These are phyloP conservation scores for Chrysanthemum seticuspe DNA, from an alignment of 129 eudicot species.

Conservation along the genomic window DNA sequence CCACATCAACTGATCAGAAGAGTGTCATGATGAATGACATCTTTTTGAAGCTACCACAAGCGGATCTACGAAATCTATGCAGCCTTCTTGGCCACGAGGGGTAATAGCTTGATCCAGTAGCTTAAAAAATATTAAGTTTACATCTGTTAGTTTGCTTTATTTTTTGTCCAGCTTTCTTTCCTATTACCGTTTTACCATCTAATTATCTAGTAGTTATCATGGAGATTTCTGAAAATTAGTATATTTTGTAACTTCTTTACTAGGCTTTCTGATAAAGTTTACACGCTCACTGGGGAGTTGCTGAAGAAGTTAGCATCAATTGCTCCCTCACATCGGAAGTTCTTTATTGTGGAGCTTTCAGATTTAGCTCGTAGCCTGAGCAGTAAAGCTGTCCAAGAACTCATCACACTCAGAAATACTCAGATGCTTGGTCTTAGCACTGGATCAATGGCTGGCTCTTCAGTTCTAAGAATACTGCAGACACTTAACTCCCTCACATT, in stretches of 20 bases:
- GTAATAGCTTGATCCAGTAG: not conserved
- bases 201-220: not conserved
- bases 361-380: not conserved
- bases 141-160: too few relatives aligned
- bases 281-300: not conserved
- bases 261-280: constrained; percentile 10
- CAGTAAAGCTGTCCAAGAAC: not conserved
- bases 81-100: constrained; percentile 5
- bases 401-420: not conserved
- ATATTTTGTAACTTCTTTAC: not conserved
- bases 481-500: not conserved
- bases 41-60: not conserved
- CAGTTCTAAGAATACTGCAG: constrained; percentile 2
- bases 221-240: not conserved
- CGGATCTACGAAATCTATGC: constrained; percentile 4
- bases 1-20: not conserved
- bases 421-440: not conserved
- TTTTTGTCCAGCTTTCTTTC: too few relatives aligned
- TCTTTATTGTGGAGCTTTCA: constrained; percentile 1
- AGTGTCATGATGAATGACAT: not conserved
- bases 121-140: not conserved
- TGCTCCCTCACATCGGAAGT: not conserved
- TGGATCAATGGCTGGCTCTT: not conserved
- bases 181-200: not conserved
- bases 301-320: constrained; percentile 12